Evolutionary conservation across 2,329 filamentous ascomycete species (phyloP).

Genomic region (Diaporthe longicolla): DNA sequence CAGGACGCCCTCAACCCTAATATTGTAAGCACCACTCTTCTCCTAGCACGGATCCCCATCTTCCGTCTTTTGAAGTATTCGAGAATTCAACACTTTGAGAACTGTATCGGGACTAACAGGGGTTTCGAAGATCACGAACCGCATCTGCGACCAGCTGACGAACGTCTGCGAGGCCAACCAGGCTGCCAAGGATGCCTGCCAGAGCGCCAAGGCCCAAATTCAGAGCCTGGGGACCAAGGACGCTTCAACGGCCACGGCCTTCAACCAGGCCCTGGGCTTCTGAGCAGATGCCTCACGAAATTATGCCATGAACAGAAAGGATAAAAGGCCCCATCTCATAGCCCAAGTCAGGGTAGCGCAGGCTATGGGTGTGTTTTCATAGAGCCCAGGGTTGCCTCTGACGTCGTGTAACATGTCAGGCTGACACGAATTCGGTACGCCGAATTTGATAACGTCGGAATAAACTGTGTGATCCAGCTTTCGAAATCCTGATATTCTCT

Average conservation of each 20-base stretch:
- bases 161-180: constrained; percentile 76
- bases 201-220: constrained; percentile 62
- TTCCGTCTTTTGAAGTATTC: too few species aligned
- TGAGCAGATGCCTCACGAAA: constrained; percentile 46
- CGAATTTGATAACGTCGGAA: not conserved
- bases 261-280: constrained; percentile 59
- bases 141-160: constrained; percentile 77
- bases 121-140: constrained; percentile 68
- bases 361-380: not conserved
- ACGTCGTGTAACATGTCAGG: not conserved
- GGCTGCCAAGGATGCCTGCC: constrained; percentile 69
- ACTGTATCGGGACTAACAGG: too few species aligned
- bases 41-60: too few species aligned
- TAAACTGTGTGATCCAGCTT: not conserved
- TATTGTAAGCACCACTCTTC: not conserved
- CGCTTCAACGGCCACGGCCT: constrained; percentile 55
- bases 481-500: not conserved
- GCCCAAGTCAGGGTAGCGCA: not conserved
- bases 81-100: too few species aligned
- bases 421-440: not conserved
- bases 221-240: constrained; percentile 52
- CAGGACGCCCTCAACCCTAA: constrained; percentile 36
- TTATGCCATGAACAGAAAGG: not conserved
- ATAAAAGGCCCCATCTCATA: not conserved
- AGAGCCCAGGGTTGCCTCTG: not conserved